Percentiles rank a stretch among this genome's conserved stretches.
Evolutionary conservation across 2,329 filamentous ascomycete species (phyloP).

Genomic region (Pseudogymnoascus sp.): DNA sequence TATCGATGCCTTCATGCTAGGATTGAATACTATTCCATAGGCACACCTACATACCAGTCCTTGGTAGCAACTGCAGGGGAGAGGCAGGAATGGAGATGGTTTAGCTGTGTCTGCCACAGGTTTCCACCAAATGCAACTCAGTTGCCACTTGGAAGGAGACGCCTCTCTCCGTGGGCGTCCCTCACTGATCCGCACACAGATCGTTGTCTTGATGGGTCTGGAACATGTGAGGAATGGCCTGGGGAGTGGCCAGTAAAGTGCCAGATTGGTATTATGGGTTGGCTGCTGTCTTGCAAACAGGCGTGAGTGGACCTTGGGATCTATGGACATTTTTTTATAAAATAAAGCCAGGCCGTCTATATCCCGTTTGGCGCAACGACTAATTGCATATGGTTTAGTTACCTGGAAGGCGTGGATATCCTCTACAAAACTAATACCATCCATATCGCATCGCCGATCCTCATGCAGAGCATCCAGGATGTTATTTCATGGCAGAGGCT

Average conservation of each 20-base stretch:
- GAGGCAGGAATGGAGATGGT: neutral
- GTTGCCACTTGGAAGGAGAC: neutral
- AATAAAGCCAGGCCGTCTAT: neutral
- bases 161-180: neutral
- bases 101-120: neutral
- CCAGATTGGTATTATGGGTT: neutral
- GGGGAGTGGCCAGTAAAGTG: neutral
- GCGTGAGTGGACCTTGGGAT: neutral
- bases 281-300: neutral
- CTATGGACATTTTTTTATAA: neutral
- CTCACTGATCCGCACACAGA: neutral
- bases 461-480: neutral
- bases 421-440: conserved; percentile 8
- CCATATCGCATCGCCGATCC: neutral
- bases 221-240: neutral
- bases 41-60: too few species aligned
- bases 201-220: neutral
- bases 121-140: neutral
- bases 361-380: neutral
- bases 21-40: neutral
- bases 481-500: neutral
- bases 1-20: neutral
- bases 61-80: neutral
- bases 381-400: neutral
- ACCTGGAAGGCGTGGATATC: neutral